phyloP scores from a whole-genome alignment of 306 rosid species.

The Phaseolus lunatus region DNA sequence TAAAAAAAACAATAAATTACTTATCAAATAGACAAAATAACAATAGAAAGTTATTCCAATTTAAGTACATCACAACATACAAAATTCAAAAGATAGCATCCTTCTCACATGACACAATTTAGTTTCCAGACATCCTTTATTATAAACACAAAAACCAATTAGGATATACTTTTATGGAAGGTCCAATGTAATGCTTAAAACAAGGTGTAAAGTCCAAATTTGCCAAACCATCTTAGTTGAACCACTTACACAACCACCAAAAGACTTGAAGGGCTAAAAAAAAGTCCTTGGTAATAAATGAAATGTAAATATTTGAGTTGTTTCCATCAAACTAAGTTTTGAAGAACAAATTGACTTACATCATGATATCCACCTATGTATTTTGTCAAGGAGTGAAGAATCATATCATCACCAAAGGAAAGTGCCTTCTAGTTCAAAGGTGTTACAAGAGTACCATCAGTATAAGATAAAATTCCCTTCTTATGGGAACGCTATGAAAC shows the following conservation, averaged over 20 bases:
- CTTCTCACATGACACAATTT: background rate
- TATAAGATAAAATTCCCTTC: conserved; percentile 83
- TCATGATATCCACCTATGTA: conserved; percentile 95
- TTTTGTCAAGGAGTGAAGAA: conserved; percentile 86
- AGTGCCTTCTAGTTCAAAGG: conserved; percentile 94
- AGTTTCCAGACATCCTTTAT: background rate
- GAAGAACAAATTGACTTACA: conserved; percentile 53
- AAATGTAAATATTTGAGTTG: conserved; percentile 7
- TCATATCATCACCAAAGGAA: conserved; percentile 88
- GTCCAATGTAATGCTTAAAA: conserved; percentile 74
- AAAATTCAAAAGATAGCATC: background rate
- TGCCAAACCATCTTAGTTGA: conserved; percentile 67
- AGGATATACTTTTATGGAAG: conserved; percentile 16
- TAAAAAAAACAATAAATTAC: background rate
- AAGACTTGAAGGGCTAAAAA: conserved; percentile 66
- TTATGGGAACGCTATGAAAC: conserved; percentile 89
- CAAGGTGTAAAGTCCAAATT: conserved; percentile 82
- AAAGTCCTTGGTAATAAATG: background rate
- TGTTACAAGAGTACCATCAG: conserved; percentile 97
- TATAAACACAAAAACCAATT: conserved; percentile 29
- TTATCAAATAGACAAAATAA: background rate
- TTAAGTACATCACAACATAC: conserved; percentile 4
- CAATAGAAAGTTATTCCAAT: background rate
- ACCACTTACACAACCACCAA: conserved; percentile 92
- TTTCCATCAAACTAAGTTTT: conserved; percentile 12